Base-by-base conservation (phyloP, 495 filamentous ascomycete species). In the Cladorrhinum samala region DNA sequence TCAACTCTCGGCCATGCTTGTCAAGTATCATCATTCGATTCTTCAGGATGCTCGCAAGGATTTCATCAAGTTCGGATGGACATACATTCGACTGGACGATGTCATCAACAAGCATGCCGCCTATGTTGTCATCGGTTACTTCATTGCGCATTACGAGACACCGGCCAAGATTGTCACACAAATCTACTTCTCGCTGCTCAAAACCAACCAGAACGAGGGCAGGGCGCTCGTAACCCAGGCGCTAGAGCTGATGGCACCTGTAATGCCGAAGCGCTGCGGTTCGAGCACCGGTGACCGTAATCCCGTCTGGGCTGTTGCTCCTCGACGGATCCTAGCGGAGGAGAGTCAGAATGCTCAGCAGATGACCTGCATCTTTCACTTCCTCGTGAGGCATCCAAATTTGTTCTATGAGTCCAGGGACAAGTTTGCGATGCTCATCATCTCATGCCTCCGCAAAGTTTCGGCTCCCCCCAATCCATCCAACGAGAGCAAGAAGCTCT, bases 71-170 rank as follows among this genome's bases (percentile, higher is more conserved):
- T 97, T 96, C 67, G 91, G 89, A 3, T 99, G 94, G 94, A 96
- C 91, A 23, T 97, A 93, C 64, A 97, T 97, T 52, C 84, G 89
- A 16, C 82, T 99, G 19, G 94, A 99, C 65, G 94, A 99, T 66
- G 88, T 95, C 55, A 96, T 99, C 75, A 97, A 97, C 74, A 99
- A 99, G 64, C 91, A 97, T 66, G 94, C 91, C 17, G 92, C 94
- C 6, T 97, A 99, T 64, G 91, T 96, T 9, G 80, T 97, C 2
- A 95, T 97, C 56, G 91, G 87, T 8, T 97, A 95, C 68, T 99
- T 99, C 74, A 96, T 97, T 56, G 88, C 89, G 0, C 86, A 93
- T 57, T 99, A 95, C 60, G 94, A 99, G 61, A 96, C 94, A 0
- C 94, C 94, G 0, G 79, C 87, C 46, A 97, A 97, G 76, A 96